A percentile compares a stretch with the other conserved stretches of the same genome.
These are phyloP conservation scores for Onygenales sp. DNA, from an alignment of 2,329 filamentous ascomycete genomes.

Conservation along the genomic window DNA sequence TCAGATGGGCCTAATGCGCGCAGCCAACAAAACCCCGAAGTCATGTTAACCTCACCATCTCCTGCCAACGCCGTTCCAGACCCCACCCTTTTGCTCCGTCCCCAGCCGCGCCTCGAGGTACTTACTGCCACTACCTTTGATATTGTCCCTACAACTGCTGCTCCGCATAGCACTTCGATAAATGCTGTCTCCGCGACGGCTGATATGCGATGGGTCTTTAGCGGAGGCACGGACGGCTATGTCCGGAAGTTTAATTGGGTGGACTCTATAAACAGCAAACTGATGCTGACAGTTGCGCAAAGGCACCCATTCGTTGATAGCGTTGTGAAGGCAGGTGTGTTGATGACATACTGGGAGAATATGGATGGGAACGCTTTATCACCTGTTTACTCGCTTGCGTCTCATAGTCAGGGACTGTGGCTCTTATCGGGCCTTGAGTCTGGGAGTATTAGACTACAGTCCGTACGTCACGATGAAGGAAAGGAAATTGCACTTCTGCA, in stretches of 20 bases:
- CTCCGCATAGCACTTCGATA: slow-evolving; percentile 89
- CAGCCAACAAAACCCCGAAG: slow-evolving; percentile 35
- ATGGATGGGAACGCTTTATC: slow-evolving; percentile 69
- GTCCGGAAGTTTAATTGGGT: slow-evolving; percentile 95
- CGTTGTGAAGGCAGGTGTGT: slow-evolving; percentile 85
- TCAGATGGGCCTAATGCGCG: slow-evolving; percentile 18
- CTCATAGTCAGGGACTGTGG: slow-evolving; percentile 86
- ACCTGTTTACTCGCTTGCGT: slow-evolving; percentile 87
- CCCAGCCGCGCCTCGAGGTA: slow-evolving; percentile 65
- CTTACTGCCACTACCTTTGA: slow-evolving; percentile 76
- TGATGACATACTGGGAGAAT: slow-evolving; percentile 98
- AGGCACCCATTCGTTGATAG: slow-evolving; percentile 95
- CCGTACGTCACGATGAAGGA: slow-evolving; percentile 87
- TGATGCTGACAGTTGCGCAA: slow-evolving; percentile 88
- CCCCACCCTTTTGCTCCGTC: slow-evolving; percentile 36
- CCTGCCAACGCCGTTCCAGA: slow-evolving; percentile 22
- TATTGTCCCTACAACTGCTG: slow-evolving; percentile 93
- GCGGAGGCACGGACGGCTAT: slow-evolving; percentile 87
- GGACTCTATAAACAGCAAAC: slow-evolving; percentile 89
- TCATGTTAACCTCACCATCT: slow-evolving; percentile 40
- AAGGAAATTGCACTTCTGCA: slow-evolving; percentile 74
- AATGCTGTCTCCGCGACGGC: slow-evolving; percentile 87
- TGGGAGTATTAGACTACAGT: slow-evolving; percentile 86
- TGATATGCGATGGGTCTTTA: slow-evolving; percentile 92
- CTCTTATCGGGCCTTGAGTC: slow-evolving; percentile 82